Base-by-base conservation (phyloP, 2,329 filamentous ascomycete species). In the Cercospora brassicicola region DNA sequence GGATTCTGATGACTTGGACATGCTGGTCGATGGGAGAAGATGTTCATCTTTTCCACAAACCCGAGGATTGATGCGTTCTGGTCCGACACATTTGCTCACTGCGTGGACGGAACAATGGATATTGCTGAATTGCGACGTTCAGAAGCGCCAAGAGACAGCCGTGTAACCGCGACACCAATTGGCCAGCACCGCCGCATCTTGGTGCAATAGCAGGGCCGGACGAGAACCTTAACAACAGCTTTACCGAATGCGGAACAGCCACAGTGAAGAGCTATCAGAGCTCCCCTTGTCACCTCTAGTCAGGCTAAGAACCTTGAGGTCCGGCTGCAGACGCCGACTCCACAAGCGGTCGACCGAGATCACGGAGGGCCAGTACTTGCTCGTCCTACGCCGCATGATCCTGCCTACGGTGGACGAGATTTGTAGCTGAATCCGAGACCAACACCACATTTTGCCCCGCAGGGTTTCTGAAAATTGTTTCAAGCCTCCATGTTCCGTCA, bases 311-410 rank as follows among this genome's bases (percentile, higher is more conserved):
- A 53, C 26, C 28, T 55, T 51, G 20, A 66, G 31, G 26, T 39
- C 31, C 15, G 26, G 60, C 26, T 62, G 67, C 67, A 68, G 62
- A 30, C 59, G 63, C 63, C 67, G 51, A 56, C 55, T 63, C 36
- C 33, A 53, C 59, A 60, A 60, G 64, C 67, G 67, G 63, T 69
- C 67, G 67, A 23, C 67, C 67, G 67, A 64, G 55, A 45, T 63
- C 45, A 61, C 42, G 64, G 57, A 31, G 56, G 28, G 61, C 51
- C 63, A 51, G 61, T 63, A 64, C 42, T 23, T 8, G 10, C 26
- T 55, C 30, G 13, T 45, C 59, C 20, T 36, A 18, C 23, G 59
- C 63, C 63, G 60, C 51, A 57, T 33, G 63, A 51, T 33, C 15
- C 64, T 55, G 62, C 67, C 28, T 30, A 30, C 30, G 57, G 28